Evolutionary conservation across 306 rosid species (phyloP), one percentile per base, ranked within the genome.

Genomic region (Vachellia collinsii): DNA sequence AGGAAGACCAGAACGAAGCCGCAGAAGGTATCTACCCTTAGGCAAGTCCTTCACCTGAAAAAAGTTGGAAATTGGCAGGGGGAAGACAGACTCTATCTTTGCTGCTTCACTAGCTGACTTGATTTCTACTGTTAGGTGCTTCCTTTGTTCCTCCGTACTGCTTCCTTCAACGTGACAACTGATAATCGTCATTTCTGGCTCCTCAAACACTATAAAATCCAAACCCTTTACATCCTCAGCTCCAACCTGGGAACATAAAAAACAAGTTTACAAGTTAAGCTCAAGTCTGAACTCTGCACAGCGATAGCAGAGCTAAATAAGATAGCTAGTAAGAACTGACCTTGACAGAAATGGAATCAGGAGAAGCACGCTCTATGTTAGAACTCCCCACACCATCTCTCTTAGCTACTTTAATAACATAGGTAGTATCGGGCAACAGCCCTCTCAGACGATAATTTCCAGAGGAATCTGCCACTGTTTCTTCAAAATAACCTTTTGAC

Each of bases 401-500:
- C 74, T 85, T 89, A 65, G 89, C 88, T 65, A 96, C 97, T 87
- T 84, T 90, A 70, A 96, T 78, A 71, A 77, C 90, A 83, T 93
- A 93, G 66, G 84, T 88, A 61, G 92, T 88, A 78, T 96, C 93
- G 42, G 99, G 99, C 83, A 86, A 88, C n/a, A 96, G 92, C 82
- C 99, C 99, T 85, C 98, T 90, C 76, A 96, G 86, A 72, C 98
- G 97, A 83, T 86, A 96, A 84, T 87, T 84, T 78, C 99, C 99
- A 36, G 91, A 86, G 47, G 93, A 85, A 89, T 93, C 98, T 11
- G 99, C 89, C 85, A 90, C 88, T 7, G 99, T 90, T 90, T 96
- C 98, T 89, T 93, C 99, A 42, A 89, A 96, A 83, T 90, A 92
- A 66, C 97, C 97, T 86, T 89, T 95, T 75, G 98, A 89, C 84